These are phyloP conservation scores for Stylosanthes scabra DNA, from an alignment of 331 rosid genomes.

Conservation along the genomic window DNA sequence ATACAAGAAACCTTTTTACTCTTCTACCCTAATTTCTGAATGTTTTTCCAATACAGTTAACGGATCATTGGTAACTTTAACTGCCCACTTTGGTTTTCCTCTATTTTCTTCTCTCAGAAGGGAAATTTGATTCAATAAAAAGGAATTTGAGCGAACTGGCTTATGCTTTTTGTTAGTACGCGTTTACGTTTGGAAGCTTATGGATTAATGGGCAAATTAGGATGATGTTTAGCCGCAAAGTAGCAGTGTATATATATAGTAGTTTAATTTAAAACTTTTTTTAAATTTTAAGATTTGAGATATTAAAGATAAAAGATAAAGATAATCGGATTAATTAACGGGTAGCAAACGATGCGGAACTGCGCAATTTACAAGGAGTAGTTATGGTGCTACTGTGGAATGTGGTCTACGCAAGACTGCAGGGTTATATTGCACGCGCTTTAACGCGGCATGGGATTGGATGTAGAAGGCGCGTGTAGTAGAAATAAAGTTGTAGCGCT, in stretches of 20 bases:
- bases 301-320: too few relatives aligned
- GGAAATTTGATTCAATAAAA: neutral
- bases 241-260: too few relatives aligned
- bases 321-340: neutral
- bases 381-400: neutral
- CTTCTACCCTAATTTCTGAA: neutral
- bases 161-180: neutral
- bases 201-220: neutral
- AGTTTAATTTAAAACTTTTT: too few relatives aligned
- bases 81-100: neutral
- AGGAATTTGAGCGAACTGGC: neutral
- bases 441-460: neutral
- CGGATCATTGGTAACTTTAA: neutral
- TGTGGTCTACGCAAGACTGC: neutral
- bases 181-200: neutral
- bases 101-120: neutral
- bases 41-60: neutral
- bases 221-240: neutral
- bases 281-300: neutral
- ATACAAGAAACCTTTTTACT: too few relatives aligned
- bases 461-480: constrained; percentile 19
- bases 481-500: constrained; percentile 14
- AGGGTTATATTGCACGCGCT: neutral
- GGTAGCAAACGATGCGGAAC: neutral
- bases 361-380: neutral